Base-by-base conservation (phyloP, 345 rosid genomes). In the Arabidopsis thaliana region DNA sequence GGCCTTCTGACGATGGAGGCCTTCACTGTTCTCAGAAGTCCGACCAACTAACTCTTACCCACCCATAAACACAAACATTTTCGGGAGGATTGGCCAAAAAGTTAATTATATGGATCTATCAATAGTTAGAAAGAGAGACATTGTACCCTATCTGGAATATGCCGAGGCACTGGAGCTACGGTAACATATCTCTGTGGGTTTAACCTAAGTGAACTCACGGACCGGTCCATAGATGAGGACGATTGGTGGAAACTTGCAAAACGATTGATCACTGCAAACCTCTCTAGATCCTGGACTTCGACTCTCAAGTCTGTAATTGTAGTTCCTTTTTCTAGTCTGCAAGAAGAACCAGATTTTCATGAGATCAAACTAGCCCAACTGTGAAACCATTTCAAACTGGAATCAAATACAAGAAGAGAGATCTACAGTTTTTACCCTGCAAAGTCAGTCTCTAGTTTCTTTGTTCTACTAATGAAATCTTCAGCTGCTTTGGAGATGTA, bases 241-340 rank as follows among this genome's bases (percentile, higher is more conserved):
- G 65, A 22, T 78, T 6, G 91, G 74, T 91, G 93, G 82, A 91
- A 91, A 75, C 80, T 91, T 20, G 97, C 94, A 81, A 93, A 91
- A 6, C 94, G 97, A 79, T 93, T 91, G 65, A 93, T 91, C 40
- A 93, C 85, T 44, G 91, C 89, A 77, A 81, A 80, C 80, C 79
- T 89, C 88, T 88, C 97, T 58, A 91, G 81, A 72, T 93, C 97
- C 77, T 89, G 87, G 63, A 88, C 86, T 80, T 93, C 97, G 68
- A 91, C 76, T 78, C 89, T 83, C 78, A 93, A 59, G 80, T 93
- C 93, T 63, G 84, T 30, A 40, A 88, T 69, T 23, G 94, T 89
- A 59, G 81, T 65, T 77, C 89, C 81, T 77, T 83, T 89, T 56
- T 93, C 90, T 87, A 89, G 71, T 74, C 98, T 93, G 91, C 83